Evolutionary conservation across 2,329 filamentous ascomycete species (phyloP), one percentile per base, ranked within the genome.

Genomic region (Fusarium transvaalense): DNA sequence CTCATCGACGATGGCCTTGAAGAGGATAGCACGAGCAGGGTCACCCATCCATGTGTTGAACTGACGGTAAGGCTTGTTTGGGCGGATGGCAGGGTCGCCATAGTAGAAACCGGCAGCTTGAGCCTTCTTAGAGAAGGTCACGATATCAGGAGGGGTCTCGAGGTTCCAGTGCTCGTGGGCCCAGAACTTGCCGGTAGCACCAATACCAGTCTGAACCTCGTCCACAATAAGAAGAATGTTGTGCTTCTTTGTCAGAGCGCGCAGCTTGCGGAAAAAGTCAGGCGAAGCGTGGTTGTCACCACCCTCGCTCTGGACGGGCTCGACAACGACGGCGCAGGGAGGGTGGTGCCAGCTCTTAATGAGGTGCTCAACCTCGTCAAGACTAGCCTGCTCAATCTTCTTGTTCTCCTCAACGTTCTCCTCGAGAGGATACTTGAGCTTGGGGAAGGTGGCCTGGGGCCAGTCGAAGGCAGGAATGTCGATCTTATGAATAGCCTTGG

Each of bases 31-130:
- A 63, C 93, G 90, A 15, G 91, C 90, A 17, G 94, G 94, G 82
- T 97, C 94, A 75, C 94, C 94, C 91, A 97, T 97, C 94, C 94
- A 97, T 48, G 93, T 97, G 86, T 97, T 97, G 86, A 97, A 97
- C 82, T 97, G 94, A 66, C 94, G 90, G 85, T 97, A 97, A 8
- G 94, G 92, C 86, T 94, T 94, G 85, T 97, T 97, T 66, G 94
- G 94, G 14, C 92, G 86, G 72, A 97, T 86, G 41, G 88, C 89
- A 12, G 88, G 86, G 85, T 96, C 91, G 64, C 91, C 91, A 78
- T 90, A 97, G 86, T 96, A 97, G 86, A 95, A 97, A 34, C 94
- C 94, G 9, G 94, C 94, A 3, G 94, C 92, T 82, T 97, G 94
- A 5, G 94, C 94, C 86, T 97, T 97, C 86, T 97, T 97, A 76